These are phyloP conservation scores for Colletotrichum brevisporum DNA, from an alignment of 2,329 filamentous ascomycete genomes.

Conservation along the genomic window DNA sequence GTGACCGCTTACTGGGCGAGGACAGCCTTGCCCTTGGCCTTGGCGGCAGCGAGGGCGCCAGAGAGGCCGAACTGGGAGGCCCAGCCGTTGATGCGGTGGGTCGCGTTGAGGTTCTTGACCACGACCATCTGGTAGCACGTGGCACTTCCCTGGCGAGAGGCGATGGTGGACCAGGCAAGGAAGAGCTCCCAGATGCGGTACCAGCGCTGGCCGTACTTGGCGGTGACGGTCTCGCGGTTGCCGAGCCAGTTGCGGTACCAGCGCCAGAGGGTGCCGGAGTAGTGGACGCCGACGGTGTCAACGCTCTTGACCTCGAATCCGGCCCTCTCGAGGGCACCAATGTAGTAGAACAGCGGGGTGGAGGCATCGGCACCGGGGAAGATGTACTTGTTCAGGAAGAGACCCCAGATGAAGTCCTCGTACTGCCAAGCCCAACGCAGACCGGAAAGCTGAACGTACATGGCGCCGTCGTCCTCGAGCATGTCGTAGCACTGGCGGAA, in stretches of 20 bases:
- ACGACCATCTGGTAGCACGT: slow-evolving; percentile 90
- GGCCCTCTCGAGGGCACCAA: slow-evolving; percentile 86
- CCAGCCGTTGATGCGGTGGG: slow-evolving; percentile 84
- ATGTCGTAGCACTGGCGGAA: slow-evolving; percentile 91
- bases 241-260: slow-evolving; percentile 99
- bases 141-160: slow-evolving; percentile 85
- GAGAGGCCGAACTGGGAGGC: slow-evolving; percentile 76
- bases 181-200: slow-evolving; percentile 97
- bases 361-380: slow-evolving; percentile 98
- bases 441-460: slow-evolving; percentile 96
- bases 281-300: slow-evolving; percentile 96
- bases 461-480: slow-evolving; percentile 95
- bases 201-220: slow-evolving; percentile 96
- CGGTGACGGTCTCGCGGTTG: slow-evolving; percentile 92
- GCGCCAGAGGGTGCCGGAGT: slow-evolving; percentile 95
- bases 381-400: slow-evolving; percentile 99
- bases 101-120: slow-evolving; percentile 92
- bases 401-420: slow-evolving; percentile 96
- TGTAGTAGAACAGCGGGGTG: slow-evolving; percentile 89
- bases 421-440: slow-evolving; percentile 97
- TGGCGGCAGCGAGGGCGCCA: slow-evolving; percentile 66
- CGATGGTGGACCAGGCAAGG: slow-evolving; percentile 87
- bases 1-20: slow-evolving; percentile 14
- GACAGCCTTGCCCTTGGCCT: slow-evolving; percentile 45
- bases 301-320: slow-evolving; percentile 90